Base-by-base conservation (phyloP, 225 moss, liverwort and hornwort genomes). In the Anthoceros angustus region DNA sequence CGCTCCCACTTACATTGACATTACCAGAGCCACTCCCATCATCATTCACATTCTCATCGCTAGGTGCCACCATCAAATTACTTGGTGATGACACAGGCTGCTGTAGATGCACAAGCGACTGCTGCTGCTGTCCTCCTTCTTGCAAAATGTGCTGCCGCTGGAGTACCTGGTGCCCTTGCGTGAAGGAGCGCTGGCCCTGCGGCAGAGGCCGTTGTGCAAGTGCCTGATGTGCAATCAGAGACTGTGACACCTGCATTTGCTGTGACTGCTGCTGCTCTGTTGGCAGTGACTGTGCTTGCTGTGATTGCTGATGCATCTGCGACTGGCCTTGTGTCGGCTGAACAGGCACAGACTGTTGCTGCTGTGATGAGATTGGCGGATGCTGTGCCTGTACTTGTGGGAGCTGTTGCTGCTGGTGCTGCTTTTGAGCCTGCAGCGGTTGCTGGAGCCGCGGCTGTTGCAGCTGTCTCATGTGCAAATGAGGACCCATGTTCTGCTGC, bases 401-500 rank as follows among this genome's bases (percentile, higher is more conserved):
- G 25, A 21, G 62, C 40, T 76, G 76, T 6, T 32, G 73, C 50
- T 16, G 63, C 55, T 55, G 45, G 41, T 25, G 40, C 21, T 48
- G 68, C 9, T 64, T 67, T 12, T 23, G 42, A 32, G 14, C n/a
- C n/a, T 55, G 55, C 55, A 55, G 18, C 55, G 5, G 55, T n/a
- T 55, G 55, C 18, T 55, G 46, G 12, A 12, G 55, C 55, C 23
- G 55, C 18, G 73, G 70, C 72, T 81, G 72, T 61, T 70, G 73
- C 60, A 83, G 82, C 42, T 71, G 78, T 61, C 80, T 62, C 60
- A 78, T 72, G 45, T 88, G 82, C 41, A 77, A 83, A 55, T 78
- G 74, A 24, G 86, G 83, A 69, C 77, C 42, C 42, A 74, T 60
- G 46, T 81, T 49, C 70, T 82, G 87, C 71, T 88, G 86, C 76